Evolutionary conservation across 345 rosid species (phyloP).

Genomic region (Limnanthes douglasii): DNA sequence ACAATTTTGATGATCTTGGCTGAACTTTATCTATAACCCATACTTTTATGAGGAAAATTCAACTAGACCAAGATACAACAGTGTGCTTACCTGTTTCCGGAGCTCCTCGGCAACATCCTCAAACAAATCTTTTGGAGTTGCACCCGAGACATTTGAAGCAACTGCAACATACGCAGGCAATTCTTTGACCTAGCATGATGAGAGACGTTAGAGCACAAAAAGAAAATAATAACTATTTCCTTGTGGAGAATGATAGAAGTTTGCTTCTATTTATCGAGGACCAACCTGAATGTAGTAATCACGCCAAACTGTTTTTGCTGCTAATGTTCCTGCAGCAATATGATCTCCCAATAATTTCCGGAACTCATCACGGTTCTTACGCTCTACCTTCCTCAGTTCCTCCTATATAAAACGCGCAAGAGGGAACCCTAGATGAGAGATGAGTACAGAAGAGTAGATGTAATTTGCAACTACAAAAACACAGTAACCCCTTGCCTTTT

Average conservation of each 20-base stretch:
- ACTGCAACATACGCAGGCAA: slow-evolving; percentile 54
- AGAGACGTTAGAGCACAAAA: too few species aligned
- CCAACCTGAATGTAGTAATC: slow-evolving; percentile 65
- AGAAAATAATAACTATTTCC: too few species aligned
- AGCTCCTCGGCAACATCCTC: slow-evolving; percentile 84
- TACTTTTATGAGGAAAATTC: slow-evolving; percentile 3
- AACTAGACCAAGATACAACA: slow-evolving; percentile 4
- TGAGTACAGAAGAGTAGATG: slow-evolving; percentile 4
- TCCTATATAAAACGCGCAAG: slow-evolving; percentile 29
- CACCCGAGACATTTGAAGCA: slow-evolving; percentile 69
- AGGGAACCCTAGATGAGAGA: slow-evolving; percentile 3
- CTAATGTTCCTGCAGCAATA: slow-evolving; percentile 49
- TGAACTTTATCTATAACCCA: slow-evolving; percentile 4
- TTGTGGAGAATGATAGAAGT: too few species aligned
- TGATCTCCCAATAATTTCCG: slow-evolving; percentile 80
- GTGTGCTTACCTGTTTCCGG: slow-evolving; percentile 40
- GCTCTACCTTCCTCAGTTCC: slow-evolving; percentile 72
- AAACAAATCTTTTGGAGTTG: slow-evolving; percentile 85
- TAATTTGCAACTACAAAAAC: background rate
- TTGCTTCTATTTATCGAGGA: too few species aligned
- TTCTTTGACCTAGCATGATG: slow-evolving; percentile 60
- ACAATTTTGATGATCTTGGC: too few species aligned
- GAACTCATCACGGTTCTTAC: slow-evolving; percentile 95
- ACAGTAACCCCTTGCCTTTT: slow-evolving; percentile 38
- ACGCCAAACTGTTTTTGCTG: slow-evolving; percentile 78